Conservation (phyloP, 441 rosid species). For the Biscutella laevigata region DNA sequence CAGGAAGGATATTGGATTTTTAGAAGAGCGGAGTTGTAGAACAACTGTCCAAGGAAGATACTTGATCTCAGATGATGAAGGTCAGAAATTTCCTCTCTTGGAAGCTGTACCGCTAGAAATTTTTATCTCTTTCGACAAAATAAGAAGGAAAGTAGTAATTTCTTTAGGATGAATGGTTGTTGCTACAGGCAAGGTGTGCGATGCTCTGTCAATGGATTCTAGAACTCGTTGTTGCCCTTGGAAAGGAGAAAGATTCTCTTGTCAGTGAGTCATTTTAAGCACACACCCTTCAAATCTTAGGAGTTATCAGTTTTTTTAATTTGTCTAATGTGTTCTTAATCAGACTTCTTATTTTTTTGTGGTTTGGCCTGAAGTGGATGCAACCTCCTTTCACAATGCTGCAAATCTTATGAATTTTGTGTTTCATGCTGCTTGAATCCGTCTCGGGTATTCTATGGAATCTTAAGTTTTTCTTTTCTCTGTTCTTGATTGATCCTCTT, state of each 20-base stretch:
- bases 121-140: not conserved
- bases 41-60: slow-evolving; percentile 89
- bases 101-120: not conserved
- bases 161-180: not conserved
- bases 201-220: slow-evolving; percentile 72
- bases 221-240: slow-evolving; percentile 73
- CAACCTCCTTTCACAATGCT: slow-evolving; percentile 69
- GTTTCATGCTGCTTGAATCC: slow-evolving; percentile 91
- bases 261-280: slow-evolving; percentile 81
- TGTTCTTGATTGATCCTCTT: slow-evolving; percentile 13
- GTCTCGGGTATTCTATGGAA: slow-evolving; percentile 41
- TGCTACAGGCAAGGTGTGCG: slow-evolving; percentile 67
- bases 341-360: slow-evolving; percentile 9
- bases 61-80: slow-evolving; percentile 71
- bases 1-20: slow-evolving; percentile 62
- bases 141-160: not conserved
- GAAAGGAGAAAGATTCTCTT: slow-evolving; percentile 81
- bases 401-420: slow-evolving; percentile 81
- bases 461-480: not conserved
- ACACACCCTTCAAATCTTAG: too few species aligned
- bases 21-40: slow-evolving; percentile 44
- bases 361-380: slow-evolving; percentile 54
- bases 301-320: not conserved
- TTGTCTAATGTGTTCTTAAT: slow-evolving; percentile 4
- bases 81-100: slow-evolving; percentile 27